Conservation (phyloP, 1,139 yeast genomes). For the Debaryomyces sp. region DNA sequence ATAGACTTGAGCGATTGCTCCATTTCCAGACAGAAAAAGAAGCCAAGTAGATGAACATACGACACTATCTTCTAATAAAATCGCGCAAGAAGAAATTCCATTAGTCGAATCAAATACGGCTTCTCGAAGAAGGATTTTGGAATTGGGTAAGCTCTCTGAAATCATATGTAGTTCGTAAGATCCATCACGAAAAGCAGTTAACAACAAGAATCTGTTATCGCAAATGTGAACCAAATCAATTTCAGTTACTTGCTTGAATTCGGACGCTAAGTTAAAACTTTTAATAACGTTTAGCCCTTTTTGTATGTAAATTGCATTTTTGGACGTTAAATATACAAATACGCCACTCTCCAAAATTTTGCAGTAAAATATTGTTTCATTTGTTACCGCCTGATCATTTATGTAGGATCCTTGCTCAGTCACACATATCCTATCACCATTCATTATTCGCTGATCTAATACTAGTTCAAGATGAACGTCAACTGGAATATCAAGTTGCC, state of each 20-base stretch:
- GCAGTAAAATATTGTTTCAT: neutral
- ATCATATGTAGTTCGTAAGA: conserved; percentile 13
- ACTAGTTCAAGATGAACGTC: neutral
- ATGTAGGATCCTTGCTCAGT: neutral
- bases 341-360: conserved; percentile 1
- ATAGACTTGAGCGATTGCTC: conserved; percentile 16
- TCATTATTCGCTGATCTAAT: neutral
- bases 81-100: conserved; percentile 6
- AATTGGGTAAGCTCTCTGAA: conserved; percentile 6
- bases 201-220: conserved; percentile 12
- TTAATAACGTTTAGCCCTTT: neutral
- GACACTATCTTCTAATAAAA: neutral
- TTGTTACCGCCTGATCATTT: neutral
- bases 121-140: conserved; percentile 11
- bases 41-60: conserved; percentile 14
- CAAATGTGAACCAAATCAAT: conserved; percentile 9
- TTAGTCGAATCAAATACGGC: neutral
- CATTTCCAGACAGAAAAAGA: conserved; percentile 17
- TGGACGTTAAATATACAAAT: neutral
- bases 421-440: neutral
- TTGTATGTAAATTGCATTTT: neutral
- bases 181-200: conserved; percentile 20
- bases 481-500: neutral
- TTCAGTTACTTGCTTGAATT: neutral
- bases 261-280: neutral